Conservation (phyloP, 2,329 filamentous ascomycete species). For the Thielaviopsis populi region DNA sequence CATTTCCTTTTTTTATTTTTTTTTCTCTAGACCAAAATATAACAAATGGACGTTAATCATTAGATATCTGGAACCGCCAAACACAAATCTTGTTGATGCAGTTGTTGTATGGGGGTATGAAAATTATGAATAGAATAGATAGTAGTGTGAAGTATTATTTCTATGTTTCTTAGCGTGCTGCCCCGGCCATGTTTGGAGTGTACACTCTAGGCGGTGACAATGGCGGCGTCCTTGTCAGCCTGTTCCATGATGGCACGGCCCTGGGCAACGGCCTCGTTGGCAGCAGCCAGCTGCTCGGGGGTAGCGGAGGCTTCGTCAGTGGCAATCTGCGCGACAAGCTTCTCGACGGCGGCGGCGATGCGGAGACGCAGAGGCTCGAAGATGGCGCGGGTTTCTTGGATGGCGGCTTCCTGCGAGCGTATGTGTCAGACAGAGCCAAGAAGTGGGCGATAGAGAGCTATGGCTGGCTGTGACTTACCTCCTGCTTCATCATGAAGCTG, state of each 20-base stretch:
- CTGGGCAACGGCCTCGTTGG: slow-evolving; percentile 37
- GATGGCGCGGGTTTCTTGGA: slow-evolving; percentile 78
- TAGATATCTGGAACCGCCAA: neutral
- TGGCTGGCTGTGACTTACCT: slow-evolving; percentile 40
- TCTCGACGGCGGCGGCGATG: slow-evolving; percentile 55
- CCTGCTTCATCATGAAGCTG: slow-evolving; percentile 66
- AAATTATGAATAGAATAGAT: neutral
- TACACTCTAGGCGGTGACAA: slow-evolving; percentile 11
- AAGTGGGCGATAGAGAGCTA: neutral
- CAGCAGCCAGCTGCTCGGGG: slow-evolving; percentile 38
- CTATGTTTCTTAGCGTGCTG: neutral
- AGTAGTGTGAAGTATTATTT: neutral
- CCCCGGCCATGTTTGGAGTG: neutral
- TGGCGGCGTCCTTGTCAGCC: slow-evolving; percentile 7
- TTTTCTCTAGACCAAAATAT: neutral
- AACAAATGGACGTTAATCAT: neutral
- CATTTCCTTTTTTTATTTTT: neutral
- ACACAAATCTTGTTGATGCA: neutral
- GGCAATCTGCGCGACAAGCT: slow-evolving; percentile 63
- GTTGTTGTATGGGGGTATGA: neutral
- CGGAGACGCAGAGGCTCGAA: slow-evolving; percentile 57
- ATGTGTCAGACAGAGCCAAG: neutral
- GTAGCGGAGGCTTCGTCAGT: slow-evolving; percentile 34
- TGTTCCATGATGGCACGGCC: slow-evolving; percentile 27
- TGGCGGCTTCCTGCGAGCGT: slow-evolving; percentile 49